phyloP scores from a whole-genome alignment of 2,329 filamentous ascomycete genomes.

The Chaetomiaceae sp. region DNA sequence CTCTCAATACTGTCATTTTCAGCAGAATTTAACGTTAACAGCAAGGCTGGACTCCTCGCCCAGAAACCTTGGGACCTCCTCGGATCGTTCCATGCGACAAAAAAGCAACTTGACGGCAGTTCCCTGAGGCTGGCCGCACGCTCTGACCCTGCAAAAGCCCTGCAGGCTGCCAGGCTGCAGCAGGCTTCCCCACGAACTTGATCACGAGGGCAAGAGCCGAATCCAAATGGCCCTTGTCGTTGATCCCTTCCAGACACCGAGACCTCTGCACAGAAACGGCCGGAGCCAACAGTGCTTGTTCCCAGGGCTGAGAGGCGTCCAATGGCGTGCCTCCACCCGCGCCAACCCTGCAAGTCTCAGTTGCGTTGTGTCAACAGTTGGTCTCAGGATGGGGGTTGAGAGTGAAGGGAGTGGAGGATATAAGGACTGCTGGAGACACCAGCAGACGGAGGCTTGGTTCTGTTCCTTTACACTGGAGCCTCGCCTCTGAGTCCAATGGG shows the following conservation, averaged over 20 bases:
- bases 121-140: too few relatives aligned
- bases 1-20: too few relatives aligned
- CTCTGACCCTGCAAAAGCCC: neutral
- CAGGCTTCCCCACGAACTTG: neutral
- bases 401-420: neutral
- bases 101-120: too few relatives aligned
- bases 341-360: constrained; percentile 3
- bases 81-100: too few relatives aligned
- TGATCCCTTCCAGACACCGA: constrained; percentile 10
- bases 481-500: neutral
- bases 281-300: constrained; percentile 3
- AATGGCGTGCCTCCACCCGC: constrained; percentile 12
- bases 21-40: too few relatives aligned
- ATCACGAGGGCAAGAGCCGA: constrained; percentile 9
- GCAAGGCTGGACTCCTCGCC: too few relatives aligned
- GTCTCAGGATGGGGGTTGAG: constrained; percentile 7
- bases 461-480: neutral
- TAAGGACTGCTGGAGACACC: neutral
- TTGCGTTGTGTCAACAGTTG: constrained; percentile 12
- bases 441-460: neutral
- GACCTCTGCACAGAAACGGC: neutral
- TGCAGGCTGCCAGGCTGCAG: neutral
- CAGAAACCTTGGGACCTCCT: too few relatives aligned
- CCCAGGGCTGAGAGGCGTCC: constrained; percentile 3
- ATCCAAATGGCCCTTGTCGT: neutral